Evolutionary conservation across 2,329 filamentous ascomycete species (phyloP), one percentile per base, ranked within the genome.

Genomic region (Colletotrichum endophyticum): DNA sequence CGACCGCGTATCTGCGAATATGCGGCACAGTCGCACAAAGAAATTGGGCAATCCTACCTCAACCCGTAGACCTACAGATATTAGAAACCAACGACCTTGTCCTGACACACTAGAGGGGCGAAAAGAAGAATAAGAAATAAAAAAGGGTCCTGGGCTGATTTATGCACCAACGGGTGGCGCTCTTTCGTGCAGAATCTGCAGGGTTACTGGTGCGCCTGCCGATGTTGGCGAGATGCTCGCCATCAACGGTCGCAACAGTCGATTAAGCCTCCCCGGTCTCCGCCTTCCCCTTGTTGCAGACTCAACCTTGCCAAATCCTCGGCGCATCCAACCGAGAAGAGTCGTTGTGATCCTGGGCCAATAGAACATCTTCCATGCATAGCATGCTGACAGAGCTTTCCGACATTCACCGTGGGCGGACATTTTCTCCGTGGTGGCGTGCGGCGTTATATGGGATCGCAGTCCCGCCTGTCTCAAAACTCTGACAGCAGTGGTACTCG

Each of bases 61-160:
- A 64, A 19, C 32, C 62, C 62, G 62, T 22, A 25, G 25, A 11
- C 27, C 15, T 25, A 61, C 27, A 27, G 32, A 61, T 49, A 53
- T 25, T 30, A 68, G 36, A 34, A 30, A 56, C 22, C n/a, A 64
- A 64, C 27, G 19, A 28, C 61, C 44, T 19, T 64, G 25, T 16
- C 11, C 28, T 68, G 63, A 53, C 61, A 61, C 61, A 36, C 1
- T 4, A 13, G 66, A 61, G 61, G 61, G 53, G 30, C 28, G 32
- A 49, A 27, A 15, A 3, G 27, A 9, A 56, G 56, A 66, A 66
- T 27, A 61, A 75, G 68, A 67, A 49, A 62, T 36, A 36, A 69
- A 64, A 68, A 28, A 73, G 63, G 70, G 70, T 73, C 49, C 73
- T 73, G 70, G 64, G 32, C 73, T 76, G 73, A 73, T 76, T 68